A percentile compares a stretch with the other conserved stretches of the same genome.
These are phyloP conservation scores for Suhomyces terraborum DNA, from an alignment of 1,139 yeast species.

Conservation along the genomic window DNA sequence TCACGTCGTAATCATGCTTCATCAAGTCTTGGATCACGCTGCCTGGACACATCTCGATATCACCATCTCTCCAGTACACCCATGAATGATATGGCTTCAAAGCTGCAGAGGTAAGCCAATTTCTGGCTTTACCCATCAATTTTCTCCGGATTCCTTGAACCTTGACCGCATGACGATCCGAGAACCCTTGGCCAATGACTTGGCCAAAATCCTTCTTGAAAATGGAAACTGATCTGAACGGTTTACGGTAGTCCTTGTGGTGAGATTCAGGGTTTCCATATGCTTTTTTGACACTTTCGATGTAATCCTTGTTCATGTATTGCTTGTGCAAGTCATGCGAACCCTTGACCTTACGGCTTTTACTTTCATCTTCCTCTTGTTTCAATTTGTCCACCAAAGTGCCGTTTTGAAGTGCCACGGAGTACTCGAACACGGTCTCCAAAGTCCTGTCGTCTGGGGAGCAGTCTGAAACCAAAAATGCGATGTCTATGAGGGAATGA, in stretches of 20 bases:
- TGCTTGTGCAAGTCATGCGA: constrained; percentile 62
- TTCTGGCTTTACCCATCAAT: constrained; percentile 87
- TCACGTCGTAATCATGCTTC: constrained; percentile 71
- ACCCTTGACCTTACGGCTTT: constrained; percentile 41
- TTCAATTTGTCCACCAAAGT: constrained; percentile 55
- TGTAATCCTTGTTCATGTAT: constrained; percentile 70
- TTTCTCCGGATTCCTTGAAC: constrained; percentile 88
- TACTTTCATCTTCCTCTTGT: constrained; percentile 37
- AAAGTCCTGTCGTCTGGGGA: constrained; percentile 74
- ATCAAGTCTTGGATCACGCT: constrained; percentile 77
- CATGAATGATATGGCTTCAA: constrained; percentile 84
- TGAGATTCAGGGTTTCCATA: constrained; percentile 58
- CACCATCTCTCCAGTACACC: constrained; percentile 96
- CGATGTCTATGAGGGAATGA: constrained; percentile 77
- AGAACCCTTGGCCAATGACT: constrained; percentile 82
- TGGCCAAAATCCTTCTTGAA: constrained; percentile 86
- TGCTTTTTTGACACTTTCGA: constrained; percentile 56
- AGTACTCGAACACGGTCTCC: constrained; percentile 64
- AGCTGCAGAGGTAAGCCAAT: constrained; percentile 79
- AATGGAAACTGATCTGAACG: constrained; percentile 75
- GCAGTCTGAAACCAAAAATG: constrained; percentile 83
- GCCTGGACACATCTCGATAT: constrained; percentile 81
- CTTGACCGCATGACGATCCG: constrained; percentile 85
- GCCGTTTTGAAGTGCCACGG: constrained; percentile 71
- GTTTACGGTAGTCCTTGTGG: constrained; percentile 64